Evolutionary conservation across 1,284 basidiomycete genomes (phyloP).

Genomic region (Trichosporon sp.): DNA sequence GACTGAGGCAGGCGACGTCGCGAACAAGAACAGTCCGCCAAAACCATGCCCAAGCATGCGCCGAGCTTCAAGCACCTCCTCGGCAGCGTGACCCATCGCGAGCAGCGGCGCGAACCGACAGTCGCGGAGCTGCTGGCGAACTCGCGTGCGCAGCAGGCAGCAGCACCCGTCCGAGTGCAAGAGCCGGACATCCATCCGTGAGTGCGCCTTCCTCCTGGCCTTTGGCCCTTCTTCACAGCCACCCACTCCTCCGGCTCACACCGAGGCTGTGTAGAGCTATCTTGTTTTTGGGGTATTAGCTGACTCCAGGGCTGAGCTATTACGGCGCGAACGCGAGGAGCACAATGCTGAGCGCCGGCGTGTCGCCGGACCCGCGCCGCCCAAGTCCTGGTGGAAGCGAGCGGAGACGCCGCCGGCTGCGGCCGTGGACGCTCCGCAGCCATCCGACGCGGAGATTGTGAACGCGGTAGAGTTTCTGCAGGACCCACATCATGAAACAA

Average conservation of each 20-base stretch:
- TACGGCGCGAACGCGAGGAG: slow-evolving; percentile 28
- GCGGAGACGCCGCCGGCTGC: neutral
- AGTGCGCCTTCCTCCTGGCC: slow-evolving; percentile 8
- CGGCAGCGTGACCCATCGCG: slow-evolving; percentile 17
- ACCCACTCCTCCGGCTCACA: too few species aligned
- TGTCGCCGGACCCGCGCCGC: slow-evolving; percentile 40
- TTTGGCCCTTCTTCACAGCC: neutral
- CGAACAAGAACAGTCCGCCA: neutral
- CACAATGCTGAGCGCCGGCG: slow-evolving; percentile 29
- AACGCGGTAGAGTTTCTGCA: slow-evolving; percentile 6
- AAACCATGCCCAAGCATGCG: slow-evolving; percentile 41
- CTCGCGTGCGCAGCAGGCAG: slow-evolving; percentile 19
- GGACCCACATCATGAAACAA: neutral
- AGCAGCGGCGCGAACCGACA: slow-evolving; percentile 15
- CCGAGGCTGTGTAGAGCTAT: neutral
- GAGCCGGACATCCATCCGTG: slow-evolving; percentile 35
- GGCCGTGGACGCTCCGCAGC: neutral
- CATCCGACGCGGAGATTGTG: neutral
- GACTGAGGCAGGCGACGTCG: neutral
- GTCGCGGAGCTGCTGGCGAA: slow-evolving; percentile 32
- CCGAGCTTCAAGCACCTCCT: slow-evolving; percentile 42
- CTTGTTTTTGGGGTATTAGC: neutral
- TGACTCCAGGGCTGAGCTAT: slow-evolving; percentile 33
- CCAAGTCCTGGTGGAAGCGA: slow-evolving; percentile 34
- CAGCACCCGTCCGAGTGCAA: neutral